Conservation (phyloP, 2,329 filamentous ascomycete species). For the Polytolypa hystricis region DNA sequence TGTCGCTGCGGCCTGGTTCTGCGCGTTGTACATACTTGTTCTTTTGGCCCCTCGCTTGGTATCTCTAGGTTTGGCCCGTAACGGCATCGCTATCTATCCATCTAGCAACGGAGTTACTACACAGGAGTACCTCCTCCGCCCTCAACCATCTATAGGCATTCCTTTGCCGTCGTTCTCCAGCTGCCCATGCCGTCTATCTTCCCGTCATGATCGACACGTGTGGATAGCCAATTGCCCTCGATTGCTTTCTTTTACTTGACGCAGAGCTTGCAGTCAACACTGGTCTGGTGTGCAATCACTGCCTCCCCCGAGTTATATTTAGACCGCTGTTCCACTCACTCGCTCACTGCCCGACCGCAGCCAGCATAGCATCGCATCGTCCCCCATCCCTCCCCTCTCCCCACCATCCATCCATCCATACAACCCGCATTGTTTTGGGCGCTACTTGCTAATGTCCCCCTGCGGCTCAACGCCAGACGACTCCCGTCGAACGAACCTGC, state of each 20-base stretch:
- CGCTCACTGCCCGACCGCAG: slow-evolving; percentile 4
- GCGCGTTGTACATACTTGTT: not conserved
- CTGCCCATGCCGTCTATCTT: not conserved
- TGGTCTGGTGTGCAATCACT: too few relatives aligned
- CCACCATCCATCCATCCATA: not conserved
- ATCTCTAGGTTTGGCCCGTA: too few relatives aligned
- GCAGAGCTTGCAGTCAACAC: too few relatives aligned
- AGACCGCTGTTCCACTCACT: slow-evolving; percentile 1
- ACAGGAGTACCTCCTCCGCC: too few relatives aligned
- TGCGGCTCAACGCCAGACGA: not conserved
- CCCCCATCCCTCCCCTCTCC: not conserved
- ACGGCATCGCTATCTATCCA: too few relatives aligned
- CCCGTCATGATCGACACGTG: slow-evolving; percentile 1
- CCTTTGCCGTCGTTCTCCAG: not conserved
- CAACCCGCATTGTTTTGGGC: too few relatives aligned
- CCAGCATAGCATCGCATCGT: not conserved
- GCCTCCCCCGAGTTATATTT: slow-evolving; percentile 4
- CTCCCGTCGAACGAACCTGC: not conserved
- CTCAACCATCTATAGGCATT: too few relatives aligned
- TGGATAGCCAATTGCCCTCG: not conserved
- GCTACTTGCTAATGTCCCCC: not conserved
- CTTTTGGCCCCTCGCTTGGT: too few relatives aligned
- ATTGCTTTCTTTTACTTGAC: too few relatives aligned
- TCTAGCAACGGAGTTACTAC: too few relatives aligned
- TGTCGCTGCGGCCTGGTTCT: not conserved